These are phyloP conservation scores for Exophiala sp. DNA, from an alignment of 2,329 filamentous ascomycete genomes.

Conservation along the genomic window DNA sequence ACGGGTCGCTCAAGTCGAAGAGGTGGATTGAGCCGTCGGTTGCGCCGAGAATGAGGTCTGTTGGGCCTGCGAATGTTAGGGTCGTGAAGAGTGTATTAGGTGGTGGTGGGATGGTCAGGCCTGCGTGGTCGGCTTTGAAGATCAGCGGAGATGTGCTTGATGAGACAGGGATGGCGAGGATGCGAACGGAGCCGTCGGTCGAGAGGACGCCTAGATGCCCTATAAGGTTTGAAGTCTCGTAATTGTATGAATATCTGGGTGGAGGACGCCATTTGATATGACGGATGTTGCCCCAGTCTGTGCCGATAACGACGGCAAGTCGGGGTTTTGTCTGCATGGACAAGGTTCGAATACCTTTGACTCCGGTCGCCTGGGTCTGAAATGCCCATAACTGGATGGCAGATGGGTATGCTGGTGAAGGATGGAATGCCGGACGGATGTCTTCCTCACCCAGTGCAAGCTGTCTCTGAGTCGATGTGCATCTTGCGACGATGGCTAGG, in stretches of 20 bases:
- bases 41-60: conserved; percentile 53
- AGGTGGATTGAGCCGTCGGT: conserved; percentile 56
- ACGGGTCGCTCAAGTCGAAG: conserved; percentile 40
- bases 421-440: conserved; percentile 47
- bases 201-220: conserved; percentile 57
- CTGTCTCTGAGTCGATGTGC: conserved; percentile 37
- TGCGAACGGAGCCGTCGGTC: conserved; percentile 55
- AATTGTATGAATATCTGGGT: conserved; percentile 23
- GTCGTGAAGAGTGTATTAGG: conserved; percentile 52
- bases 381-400: conserved; percentile 61
- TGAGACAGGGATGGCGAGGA: conserved; percentile 48
- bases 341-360: conserved; percentile 36
- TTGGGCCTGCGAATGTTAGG: conserved; percentile 56
- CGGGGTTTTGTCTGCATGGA: conserved; percentile 44
- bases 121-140: conserved; percentile 2
- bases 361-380: conserved; percentile 31
- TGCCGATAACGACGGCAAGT: conserved; percentile 52
- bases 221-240: conserved; percentile 35
- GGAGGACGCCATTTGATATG: conserved; percentile 57
- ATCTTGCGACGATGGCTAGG: conserved; percentile 49
- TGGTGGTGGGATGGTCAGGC: conserved; percentile 35
- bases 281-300: conserved; percentile 55
- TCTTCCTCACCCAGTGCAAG: conserved; percentile 22
- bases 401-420: conserved; percentile 47
- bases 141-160: neutral